Evolutionary conservation across 176 grass and related monocot genomes (phyloP), one percentile per base, ranked within the genome.

Genomic region (Avena eriantha): DNA sequence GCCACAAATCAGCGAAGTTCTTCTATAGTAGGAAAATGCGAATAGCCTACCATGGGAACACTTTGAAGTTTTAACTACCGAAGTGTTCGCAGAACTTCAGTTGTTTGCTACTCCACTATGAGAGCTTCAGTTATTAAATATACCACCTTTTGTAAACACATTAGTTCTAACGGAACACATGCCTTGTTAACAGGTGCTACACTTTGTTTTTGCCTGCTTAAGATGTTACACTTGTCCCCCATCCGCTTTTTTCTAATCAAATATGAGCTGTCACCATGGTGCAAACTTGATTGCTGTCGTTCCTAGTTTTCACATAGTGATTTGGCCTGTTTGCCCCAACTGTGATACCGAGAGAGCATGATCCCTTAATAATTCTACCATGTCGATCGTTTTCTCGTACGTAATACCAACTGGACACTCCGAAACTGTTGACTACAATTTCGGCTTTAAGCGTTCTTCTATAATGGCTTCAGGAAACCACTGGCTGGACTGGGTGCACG

Each of bases 391-490:
- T 41, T 41, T 41, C 39, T 41, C 39, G 39, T 41, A 41, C 39
- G 39, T 41, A 41, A 41, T 41, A 41, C 39, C 7, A 41, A 41
- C 39, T 41, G 5, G 39, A 41, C 5, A 41, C 5, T 41, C 5
- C 39, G 39, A 41, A 41, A 41, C 39, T 41, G 5, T 41, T 41
- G 39, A 41, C 39, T 41, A 41, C 39, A 41, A 41, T 0, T 41
- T 41, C 5, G 39, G 39, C 39, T 41, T 41, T 41, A 60, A 57
- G 39, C 3, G 26, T 55, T 78, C 55, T 76, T 71, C 16, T 7
- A 53, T 24, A 73, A n/a, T 5, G 55, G 81, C 56, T 90, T 29
- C 79, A 98, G 96, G 89, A 98, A 95, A 50, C 87, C 93, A 48
- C 88, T 85, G 39, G 70, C 92, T 51, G 78, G 87, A 82, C 61